Base-by-base conservation (phyloP, 176 grass and related monocot genomes). In the Triticum timopheevii region DNA sequence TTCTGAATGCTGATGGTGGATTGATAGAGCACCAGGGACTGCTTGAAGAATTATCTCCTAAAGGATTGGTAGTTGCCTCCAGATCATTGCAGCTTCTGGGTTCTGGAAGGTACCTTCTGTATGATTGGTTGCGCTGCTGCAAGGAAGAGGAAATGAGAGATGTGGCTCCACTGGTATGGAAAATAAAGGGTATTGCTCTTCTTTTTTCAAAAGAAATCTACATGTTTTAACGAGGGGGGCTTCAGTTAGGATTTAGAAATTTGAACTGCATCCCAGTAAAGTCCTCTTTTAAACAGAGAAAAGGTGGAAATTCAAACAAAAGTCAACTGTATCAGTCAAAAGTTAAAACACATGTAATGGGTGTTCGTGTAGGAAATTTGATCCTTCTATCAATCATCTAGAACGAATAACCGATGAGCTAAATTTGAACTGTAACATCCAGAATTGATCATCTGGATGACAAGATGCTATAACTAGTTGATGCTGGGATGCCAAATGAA, bases 1-100 rank as follows among this genome's bases (percentile, higher is more conserved):
- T 54, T 54, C 16, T 54, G 50, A 7, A 54, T 54, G 92, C 70
- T 83, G 90, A 82, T 90, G 88, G 78, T 92, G 88, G 42, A 97
- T 81, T 76, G 79, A 81, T 19, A 94, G 75, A 39, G 67, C 40
- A 44, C 86, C 34, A 81, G 65, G 64, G 39, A 20, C 69, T 10
- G 89, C 69, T 87, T 83, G 67, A 35, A 84, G 61, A 59, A 68
- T 86, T 86, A 47, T 17, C 30, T 61, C 50, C 70, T 38, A 12
- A 49, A 62, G 61, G 62, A 49, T 92, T 81, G 80, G 56, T 62
- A 69, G 12, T 79, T 83, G 73, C 65, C 81, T 85, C 69, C 65
- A 64, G 54, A 90, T 86, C 49, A 70, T 20, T 74, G 78, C 15
- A 79, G 27, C 82, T 88, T 79, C 67, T 86, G 25, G 78, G 69